Evolutionary conservation across 495 filamentous ascomycete species (phyloP).

Genomic region (Penicillium riverlandense): DNA sequence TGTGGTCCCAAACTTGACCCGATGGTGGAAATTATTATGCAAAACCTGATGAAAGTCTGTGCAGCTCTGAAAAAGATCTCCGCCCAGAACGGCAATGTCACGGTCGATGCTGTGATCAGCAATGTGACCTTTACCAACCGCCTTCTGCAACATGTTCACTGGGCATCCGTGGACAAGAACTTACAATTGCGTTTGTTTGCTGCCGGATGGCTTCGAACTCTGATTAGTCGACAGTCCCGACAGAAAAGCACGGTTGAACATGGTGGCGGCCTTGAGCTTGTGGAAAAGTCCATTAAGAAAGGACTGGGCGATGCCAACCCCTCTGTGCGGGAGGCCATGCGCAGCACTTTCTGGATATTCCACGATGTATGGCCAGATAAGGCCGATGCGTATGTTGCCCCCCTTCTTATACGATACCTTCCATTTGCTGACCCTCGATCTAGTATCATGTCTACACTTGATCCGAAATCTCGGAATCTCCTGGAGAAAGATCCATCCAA

Average conservation of each 20-base stretch:
- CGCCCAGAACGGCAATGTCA: conserved; percentile 68
- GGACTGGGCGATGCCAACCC: conserved; percentile 83
- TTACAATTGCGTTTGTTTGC: conserved; percentile 72
- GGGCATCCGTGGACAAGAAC: conserved; percentile 86
- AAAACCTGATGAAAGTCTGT: conserved; percentile 82
- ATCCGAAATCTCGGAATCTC: conserved; percentile 62
- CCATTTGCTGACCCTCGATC: conserved; percentile 18
- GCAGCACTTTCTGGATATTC: conserved; percentile 80
- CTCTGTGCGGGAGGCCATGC: conserved; percentile 74
- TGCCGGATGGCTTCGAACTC: conserved; percentile 73
- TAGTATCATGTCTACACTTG: conserved; percentile 68
- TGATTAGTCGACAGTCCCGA: conserved; percentile 69
- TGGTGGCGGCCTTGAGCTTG: conserved; percentile 66
- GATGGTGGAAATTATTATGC: conserved; percentile 85
- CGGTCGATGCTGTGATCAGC: conserved; percentile 67
- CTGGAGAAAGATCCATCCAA: conserved; percentile 76
- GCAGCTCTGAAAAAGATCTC: conserved; percentile 84
- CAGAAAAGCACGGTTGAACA: conserved; percentile 80
- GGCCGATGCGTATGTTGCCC: conserved; percentile 53
- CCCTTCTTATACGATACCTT: background rate
- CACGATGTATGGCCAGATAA: conserved; percentile 65
- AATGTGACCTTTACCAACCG: conserved; percentile 71
- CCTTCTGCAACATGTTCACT: conserved; percentile 74
- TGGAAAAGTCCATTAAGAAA: conserved; percentile 84
- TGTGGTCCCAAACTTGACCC: conserved; percentile 74